Percentiles rank a stretch among this genome's conserved stretches.
Evolutionary conservation across 345 rosid species (phyloP).

Genomic region (Eutrema yunnanense): DNA sequence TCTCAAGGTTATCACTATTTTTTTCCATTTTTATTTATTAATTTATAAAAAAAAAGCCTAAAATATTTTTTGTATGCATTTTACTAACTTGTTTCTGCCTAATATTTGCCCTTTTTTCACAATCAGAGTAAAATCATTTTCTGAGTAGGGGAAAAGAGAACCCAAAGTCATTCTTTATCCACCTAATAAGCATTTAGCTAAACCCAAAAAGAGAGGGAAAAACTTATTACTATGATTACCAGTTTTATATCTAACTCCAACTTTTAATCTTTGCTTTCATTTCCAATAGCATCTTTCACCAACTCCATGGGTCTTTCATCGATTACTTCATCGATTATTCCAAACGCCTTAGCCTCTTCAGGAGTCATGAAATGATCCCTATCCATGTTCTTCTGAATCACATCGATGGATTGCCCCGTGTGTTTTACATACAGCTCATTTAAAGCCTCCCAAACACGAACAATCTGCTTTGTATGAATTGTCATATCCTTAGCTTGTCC

Average conservation of each 20-base stretch:
- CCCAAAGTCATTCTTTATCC: background rate
- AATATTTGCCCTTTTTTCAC: background rate
- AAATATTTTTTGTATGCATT: background rate
- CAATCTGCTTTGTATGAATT: constrained; percentile 82
- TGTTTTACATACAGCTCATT: constrained; percentile 63
- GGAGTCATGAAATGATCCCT: constrained; percentile 89
- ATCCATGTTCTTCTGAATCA: constrained; percentile 82
- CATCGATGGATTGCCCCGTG: constrained; percentile 60
- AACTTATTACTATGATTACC: constrained; percentile 2
- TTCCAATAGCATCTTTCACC: constrained; percentile 65
- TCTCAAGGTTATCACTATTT: background rate
- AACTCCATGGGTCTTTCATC: constrained; percentile 64
- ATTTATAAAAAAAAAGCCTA: background rate
- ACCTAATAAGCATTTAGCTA: background rate
- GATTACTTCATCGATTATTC: constrained; percentile 90
- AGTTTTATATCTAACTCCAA: constrained; percentile 30
- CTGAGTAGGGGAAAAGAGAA: background rate
- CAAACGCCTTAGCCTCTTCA: constrained; percentile 77
- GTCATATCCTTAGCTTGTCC: constrained; percentile 92
- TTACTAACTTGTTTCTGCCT: background rate
- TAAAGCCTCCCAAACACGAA: constrained; percentile 70
- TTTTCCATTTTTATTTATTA: background rate
- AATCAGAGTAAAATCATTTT: background rate
- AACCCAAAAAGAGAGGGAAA: background rate
- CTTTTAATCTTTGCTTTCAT: constrained; percentile 47